Evolutionary conservation across 2,329 filamentous ascomycete genomes (phyloP).

Genomic region (Akanthomyces dipterigenus): DNA sequence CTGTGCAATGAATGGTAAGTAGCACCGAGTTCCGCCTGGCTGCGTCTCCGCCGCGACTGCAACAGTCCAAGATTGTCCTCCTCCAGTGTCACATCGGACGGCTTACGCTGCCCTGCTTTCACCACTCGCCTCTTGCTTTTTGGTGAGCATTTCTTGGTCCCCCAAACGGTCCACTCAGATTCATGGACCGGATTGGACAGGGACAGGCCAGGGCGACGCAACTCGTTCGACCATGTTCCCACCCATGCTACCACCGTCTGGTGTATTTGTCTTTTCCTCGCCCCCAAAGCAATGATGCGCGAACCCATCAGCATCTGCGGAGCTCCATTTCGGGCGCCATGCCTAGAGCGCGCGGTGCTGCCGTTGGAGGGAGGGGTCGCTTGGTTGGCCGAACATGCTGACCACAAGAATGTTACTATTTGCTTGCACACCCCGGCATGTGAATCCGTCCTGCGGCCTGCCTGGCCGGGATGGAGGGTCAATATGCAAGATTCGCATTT

Average conservation of each 20-base stretch:
- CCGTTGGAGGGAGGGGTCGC: background rate
- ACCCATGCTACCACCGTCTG: background rate
- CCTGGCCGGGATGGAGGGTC: background rate
- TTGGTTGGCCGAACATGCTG: background rate
- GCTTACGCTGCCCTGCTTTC: background rate
- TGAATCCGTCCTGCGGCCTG: background rate
- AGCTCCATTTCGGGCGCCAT: slow-evolving; percentile 8
- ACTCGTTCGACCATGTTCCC: background rate
- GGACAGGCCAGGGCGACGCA: background rate
- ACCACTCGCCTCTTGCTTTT: background rate
- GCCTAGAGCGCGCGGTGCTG: slow-evolving; percentile 2
- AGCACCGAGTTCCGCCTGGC: background rate
- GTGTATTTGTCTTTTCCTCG: background rate
- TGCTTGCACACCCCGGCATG: background rate
- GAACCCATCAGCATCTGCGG: background rate
- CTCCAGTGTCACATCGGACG: slow-evolving; percentile 1
- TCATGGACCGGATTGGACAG: background rate
- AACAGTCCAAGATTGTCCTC: background rate
- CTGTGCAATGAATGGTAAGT: background rate
- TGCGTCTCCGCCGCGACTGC: background rate
- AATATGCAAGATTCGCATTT: background rate
- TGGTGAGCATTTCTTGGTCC: background rate
- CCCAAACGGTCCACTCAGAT: background rate
- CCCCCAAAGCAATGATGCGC: background rate
- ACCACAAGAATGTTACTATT: background rate